These are phyloP conservation scores for Boletus reticuloceps DNA, from an alignment of 768 basidiomycete species.

Conservation along the genomic window DNA sequence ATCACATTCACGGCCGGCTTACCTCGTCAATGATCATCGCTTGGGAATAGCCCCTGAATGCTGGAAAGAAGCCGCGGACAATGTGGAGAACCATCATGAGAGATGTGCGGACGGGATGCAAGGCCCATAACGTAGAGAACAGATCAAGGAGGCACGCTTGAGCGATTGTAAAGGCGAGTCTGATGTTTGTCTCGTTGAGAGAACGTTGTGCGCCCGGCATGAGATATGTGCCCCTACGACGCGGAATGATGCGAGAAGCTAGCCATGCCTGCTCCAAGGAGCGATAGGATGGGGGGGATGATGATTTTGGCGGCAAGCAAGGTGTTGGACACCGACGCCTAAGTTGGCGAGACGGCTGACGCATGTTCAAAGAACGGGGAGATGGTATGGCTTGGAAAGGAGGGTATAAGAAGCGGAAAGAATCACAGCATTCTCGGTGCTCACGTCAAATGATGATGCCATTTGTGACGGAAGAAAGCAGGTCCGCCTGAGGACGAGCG, in stretches of 20 bases:
- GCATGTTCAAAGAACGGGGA: constrained; percentile 24
- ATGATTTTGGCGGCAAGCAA: background rate
- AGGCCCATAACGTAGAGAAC: constrained; percentile 44
- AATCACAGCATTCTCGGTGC: constrained; percentile 32
- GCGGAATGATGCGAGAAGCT: constrained; percentile 51
- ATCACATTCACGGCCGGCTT: constrained; percentile 25
- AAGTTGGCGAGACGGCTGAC: constrained; percentile 21
- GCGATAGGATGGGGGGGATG: background rate
- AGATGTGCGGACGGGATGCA: constrained; percentile 69
- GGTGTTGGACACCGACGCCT: constrained; percentile 15
- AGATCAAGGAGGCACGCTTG: constrained; percentile 55
- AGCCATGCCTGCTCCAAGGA: constrained; percentile 51
- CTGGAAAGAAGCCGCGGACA: constrained; percentile 72
- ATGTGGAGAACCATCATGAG: constrained; percentile 71
- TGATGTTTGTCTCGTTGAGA: constrained; percentile 54
- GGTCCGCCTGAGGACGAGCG: constrained; percentile 23
- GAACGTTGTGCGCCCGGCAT: constrained; percentile 69
- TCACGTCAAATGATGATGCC: constrained; percentile 27
- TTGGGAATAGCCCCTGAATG: constrained; percentile 84
- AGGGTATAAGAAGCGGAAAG: constrained; percentile 30
- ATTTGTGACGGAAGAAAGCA: constrained; percentile 18
- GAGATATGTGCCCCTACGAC: constrained; percentile 43
- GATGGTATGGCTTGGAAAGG: constrained; percentile 12
- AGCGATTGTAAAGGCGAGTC: constrained; percentile 54
- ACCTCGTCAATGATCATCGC: constrained; percentile 85